Evolutionary conservation across 805 yeast genomes (phyloP).

Genomic region (Yarrowia porcina): DNA sequence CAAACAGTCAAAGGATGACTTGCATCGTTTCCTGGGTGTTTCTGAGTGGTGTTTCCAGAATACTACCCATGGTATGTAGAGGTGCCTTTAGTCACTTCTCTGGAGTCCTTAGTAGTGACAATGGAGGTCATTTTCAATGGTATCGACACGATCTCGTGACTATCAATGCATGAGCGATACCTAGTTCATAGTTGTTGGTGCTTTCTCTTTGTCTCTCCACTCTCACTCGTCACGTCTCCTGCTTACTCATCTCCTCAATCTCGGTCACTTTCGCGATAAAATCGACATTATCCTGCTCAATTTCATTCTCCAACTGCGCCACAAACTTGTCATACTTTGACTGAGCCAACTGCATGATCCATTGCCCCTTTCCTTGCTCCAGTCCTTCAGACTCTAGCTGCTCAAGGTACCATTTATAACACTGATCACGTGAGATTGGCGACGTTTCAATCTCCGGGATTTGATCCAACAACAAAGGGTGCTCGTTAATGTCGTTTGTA

Average conservation of each 20-base stretch:
- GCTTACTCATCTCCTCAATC: conserved; percentile 1
- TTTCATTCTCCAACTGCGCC: neutral
- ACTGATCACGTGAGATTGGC: neutral
- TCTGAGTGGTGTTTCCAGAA: too few species aligned
- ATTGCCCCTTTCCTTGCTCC: conserved; percentile 10
- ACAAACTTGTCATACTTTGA: conserved; percentile 11
- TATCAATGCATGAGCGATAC: too few species aligned
- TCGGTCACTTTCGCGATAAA: neutral
- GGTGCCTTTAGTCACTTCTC: too few species aligned
- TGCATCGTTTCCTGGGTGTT: too few species aligned
- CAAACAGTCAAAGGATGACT: too few species aligned
- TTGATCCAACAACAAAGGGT: conserved; percentile 33
- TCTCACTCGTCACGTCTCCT: neutral
- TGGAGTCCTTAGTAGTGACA: too few species aligned
- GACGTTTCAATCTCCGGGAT: conserved; percentile 3
- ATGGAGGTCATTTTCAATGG: too few species aligned
- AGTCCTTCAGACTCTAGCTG: conserved; percentile 1
- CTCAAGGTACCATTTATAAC: neutral
- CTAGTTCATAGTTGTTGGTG: too few species aligned
- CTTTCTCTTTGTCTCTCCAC: too few species aligned
- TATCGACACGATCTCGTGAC: too few species aligned
- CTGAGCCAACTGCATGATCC: conserved; percentile 18
- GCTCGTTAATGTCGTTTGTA: conserved; percentile 33
- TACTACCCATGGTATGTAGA: too few species aligned
- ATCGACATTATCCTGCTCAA: neutral